phyloP scores from a whole-genome alignment of 2,329 filamentous ascomycete species.

The Xylariaceae sp. region DNA sequence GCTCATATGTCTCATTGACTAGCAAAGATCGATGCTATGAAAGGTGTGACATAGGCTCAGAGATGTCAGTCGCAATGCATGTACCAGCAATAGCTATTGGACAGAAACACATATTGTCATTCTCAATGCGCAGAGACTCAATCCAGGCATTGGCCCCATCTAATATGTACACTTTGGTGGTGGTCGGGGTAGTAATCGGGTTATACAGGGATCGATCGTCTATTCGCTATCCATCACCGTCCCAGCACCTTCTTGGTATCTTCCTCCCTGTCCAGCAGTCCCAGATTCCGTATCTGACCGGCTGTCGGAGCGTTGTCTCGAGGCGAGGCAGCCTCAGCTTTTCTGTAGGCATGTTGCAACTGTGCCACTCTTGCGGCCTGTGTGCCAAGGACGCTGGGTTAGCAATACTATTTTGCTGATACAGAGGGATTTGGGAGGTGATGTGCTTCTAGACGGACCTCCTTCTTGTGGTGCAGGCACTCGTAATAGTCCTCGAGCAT shows the following conservation, averaged over 20 bases:
- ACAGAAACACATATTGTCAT: too few species aligned
- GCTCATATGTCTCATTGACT: too few species aligned
- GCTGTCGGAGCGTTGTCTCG: constrained; percentile 79
- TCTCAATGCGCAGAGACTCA: constrained; percentile 8
- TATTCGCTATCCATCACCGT: constrained; percentile 13
- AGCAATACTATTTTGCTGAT: constrained; percentile 8
- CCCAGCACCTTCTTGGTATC: constrained; percentile 64
- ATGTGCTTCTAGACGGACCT: constrained; percentile 57
- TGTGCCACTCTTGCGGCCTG: constrained; percentile 76
- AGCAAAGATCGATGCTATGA: too few species aligned
- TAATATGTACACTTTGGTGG: constrained; percentile 21
- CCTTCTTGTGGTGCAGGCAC: constrained; percentile 97
- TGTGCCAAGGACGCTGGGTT: not conserved
- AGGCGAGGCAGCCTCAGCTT: constrained; percentile 69
- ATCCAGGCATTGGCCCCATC: constrained; percentile 18
- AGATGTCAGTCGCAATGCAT: too few species aligned
- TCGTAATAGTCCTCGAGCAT: constrained; percentile 97
- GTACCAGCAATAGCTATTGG: too few species aligned
- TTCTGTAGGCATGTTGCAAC: constrained; percentile 82
- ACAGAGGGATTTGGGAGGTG: not conserved
- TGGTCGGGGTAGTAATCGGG: constrained; percentile 10
- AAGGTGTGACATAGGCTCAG: too few species aligned
- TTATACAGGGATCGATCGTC: constrained; percentile 9
- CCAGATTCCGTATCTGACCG: constrained; percentile 83
- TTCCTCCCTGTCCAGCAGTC: constrained; percentile 79